These are phyloP conservation scores for Acanthochlamys bracteata DNA, from an alignment of 106 monocot genomes.

Conservation along the genomic window DNA sequence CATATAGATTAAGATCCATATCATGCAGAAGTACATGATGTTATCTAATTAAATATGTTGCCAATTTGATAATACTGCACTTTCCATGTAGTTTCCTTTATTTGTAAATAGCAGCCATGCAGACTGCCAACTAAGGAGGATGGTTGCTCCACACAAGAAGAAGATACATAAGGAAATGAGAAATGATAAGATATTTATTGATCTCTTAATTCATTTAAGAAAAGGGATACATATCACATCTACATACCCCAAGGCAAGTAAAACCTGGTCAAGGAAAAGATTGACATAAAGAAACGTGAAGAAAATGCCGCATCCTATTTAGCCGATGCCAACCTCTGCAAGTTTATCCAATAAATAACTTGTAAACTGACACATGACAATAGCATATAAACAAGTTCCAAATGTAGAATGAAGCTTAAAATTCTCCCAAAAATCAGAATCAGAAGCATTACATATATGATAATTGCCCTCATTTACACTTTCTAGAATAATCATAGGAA, in stretches of 20 bases:
- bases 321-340: constrained; percentile 79
- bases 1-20: too few relatives aligned
- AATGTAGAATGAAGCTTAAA: neutral
- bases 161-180: constrained; percentile 35
- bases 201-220: neutral
- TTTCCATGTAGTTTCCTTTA: constrained; percentile 62
- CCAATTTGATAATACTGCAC: too few relatives aligned
- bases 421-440: too few relatives aligned
- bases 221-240: constrained; percentile 8
- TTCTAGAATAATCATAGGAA: too few relatives aligned
- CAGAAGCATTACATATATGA: too few relatives aligned
- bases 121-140: constrained; percentile 76
- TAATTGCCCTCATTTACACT: too few relatives aligned
- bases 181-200: neutral
- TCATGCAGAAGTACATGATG: too few relatives aligned
- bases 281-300: constrained; percentile 69
- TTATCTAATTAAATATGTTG: too few relatives aligned
- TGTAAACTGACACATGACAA: neutral
- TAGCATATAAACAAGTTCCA: neutral
- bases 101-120: constrained; percentile 57
- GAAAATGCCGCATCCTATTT: constrained; percentile 56
- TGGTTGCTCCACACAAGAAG: constrained; percentile 53
- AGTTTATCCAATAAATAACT: constrained; percentile 1
- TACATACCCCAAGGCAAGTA: constrained; percentile 91
- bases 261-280: constrained; percentile 86